Percentiles rank a stretch among this genome's conserved stretches.
Evolutionary conservation across 164 flowering plant genomes (phyloP).

Genomic region (Taxillus chinensis): DNA sequence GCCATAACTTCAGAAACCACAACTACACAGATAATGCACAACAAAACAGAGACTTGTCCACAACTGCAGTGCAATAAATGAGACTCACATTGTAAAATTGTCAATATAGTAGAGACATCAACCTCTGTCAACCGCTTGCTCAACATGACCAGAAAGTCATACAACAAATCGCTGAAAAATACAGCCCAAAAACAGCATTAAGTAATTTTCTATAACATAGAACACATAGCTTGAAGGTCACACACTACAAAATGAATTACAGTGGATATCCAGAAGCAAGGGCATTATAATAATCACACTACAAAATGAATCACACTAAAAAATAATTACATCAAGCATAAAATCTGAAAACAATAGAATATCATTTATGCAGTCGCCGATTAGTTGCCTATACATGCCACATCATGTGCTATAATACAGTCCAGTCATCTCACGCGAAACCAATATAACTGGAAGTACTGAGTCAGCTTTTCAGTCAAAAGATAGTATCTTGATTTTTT

Average conservation of each 20-base stretch:
- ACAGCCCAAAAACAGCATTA: constrained; percentile 7
- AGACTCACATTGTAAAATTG: constrained; percentile 69
- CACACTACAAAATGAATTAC: neutral
- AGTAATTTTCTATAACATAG: neutral
- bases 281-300: neutral
- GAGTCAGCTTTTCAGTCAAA: too few species aligned
- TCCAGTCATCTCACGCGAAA: too few species aligned
- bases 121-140: constrained; percentile 71
- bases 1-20: too few species aligned
- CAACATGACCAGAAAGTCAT: constrained; percentile 63
- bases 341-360: too few species aligned
- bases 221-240: neutral
- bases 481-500: too few species aligned
- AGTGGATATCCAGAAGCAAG: neutral
- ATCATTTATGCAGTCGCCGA: too few species aligned
- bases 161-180: constrained; percentile 73
- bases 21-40: too few species aligned
- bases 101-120: constrained; percentile 85
- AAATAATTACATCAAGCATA: too few species aligned
- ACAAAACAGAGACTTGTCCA: too few species aligned
- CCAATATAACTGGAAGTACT: too few species aligned
- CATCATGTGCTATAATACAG: neutral
- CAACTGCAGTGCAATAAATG: neutral
- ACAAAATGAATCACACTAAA: too few species aligned
- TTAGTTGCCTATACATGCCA: too few species aligned